Evolutionary conservation across 176 grass and related monocot genomes (phyloP), one percentile per base, ranked within the genome.

Genomic region (Poa annua): DNA sequence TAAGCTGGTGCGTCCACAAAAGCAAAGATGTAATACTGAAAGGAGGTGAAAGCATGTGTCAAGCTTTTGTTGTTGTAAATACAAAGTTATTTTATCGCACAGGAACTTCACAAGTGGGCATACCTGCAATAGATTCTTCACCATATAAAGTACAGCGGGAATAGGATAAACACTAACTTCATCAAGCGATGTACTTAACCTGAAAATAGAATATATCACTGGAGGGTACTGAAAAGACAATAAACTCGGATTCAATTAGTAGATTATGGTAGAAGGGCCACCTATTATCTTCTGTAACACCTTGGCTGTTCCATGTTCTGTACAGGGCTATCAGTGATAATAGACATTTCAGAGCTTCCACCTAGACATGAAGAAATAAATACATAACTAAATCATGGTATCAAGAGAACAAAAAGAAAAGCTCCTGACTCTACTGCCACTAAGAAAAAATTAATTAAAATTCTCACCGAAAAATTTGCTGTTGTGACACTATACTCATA

Each of bases 401-500:
- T 61, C 52, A 79, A 64, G 22, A 64, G 45, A 76, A 54, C 15
- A 78, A 26, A 34, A 42, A 36, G 26, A 20, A 21, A 66, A 85
- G 36, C 24, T 79, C 20, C 47, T 79, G 62, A 24, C 5, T 0
- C 7, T 48, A 82, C 13, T 66, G 11, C 71, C 75, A 53, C 36
- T 16, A 19, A 77, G 75, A 47, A 38, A 41, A 44, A 83, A 85
- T 51, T 32, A 76, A 83, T 73, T 32, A 41, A 54, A 36, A 24
- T 32, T 2, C 96, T 93, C 75, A 95, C 96, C 54, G 82, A 91
- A 86, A 98, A 98, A 84, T 98, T 98, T 56, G 96, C 93, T 64
- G 96, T 95, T 81, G 90, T 98, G 75, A 98, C 89, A 93, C 92
- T 98, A 42, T 98, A 95, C 66, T 98, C 92, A 81, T 93, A 98